These are phyloP conservation scores for Rutstroemia sp. DNA, from an alignment of 2,329 filamentous ascomycete genomes.

Conservation along the genomic window DNA sequence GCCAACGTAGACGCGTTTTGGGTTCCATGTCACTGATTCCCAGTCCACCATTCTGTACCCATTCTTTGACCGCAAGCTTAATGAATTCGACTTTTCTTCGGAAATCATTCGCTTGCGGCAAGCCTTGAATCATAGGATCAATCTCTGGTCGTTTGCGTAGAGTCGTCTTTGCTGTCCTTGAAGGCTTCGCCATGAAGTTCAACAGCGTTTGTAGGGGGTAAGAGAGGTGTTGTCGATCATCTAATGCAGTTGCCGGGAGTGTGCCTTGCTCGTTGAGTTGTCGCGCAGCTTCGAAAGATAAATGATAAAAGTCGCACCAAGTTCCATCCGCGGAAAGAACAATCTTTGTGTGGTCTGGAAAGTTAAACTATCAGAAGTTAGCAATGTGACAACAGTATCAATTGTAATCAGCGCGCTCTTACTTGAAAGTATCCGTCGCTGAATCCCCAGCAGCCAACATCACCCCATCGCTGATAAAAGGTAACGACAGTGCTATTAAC, in stretches of 20 bases:
- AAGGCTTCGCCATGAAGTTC: constrained; percentile 48
- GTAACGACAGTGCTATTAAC: constrained; percentile 52
- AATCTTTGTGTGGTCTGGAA: constrained; percentile 81
- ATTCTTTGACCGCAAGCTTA: constrained; percentile 59
- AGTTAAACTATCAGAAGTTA: constrained; percentile 58
- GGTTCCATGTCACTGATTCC: constrained; percentile 56
- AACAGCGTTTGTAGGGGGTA: constrained; percentile 68
- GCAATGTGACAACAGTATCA: not conserved
- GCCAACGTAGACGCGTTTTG: constrained; percentile 48
- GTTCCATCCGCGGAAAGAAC: constrained; percentile 68
- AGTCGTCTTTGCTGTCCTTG: constrained; percentile 41
- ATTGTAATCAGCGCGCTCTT: constrained; percentile 18
- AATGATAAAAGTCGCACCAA: constrained; percentile 71
- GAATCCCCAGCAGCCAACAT: constrained; percentile 77
- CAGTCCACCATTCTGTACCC: constrained; percentile 62
- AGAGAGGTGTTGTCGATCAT: constrained; percentile 62
- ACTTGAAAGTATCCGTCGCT: constrained; percentile 72
- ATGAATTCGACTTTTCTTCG: constrained; percentile 70
- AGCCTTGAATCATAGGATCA: constrained; percentile 50
- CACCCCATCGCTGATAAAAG: constrained; percentile 75
- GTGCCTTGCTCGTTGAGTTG: constrained; percentile 57
- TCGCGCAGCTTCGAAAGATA: constrained; percentile 62
- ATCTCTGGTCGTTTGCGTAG: constrained; percentile 53
- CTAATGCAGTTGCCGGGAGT: constrained; percentile 63
- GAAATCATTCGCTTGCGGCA: constrained; percentile 66